Evolutionary conservation across 495 filamentous ascomycete species (phyloP), one percentile per base, ranked within the genome.

Genomic region (Aspergillus bridgeri): DNA sequence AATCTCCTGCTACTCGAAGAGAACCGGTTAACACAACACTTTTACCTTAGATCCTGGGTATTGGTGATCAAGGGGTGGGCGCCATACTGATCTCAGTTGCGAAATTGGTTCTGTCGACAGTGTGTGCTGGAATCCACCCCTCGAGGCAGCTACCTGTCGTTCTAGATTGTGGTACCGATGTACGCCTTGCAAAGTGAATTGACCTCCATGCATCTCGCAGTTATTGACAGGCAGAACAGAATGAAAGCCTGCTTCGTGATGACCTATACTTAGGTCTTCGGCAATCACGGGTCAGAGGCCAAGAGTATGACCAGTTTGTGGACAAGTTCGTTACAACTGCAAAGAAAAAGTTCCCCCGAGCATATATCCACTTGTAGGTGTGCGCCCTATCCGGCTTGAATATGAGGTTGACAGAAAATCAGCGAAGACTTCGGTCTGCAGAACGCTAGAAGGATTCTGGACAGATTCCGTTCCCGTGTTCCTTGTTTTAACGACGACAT

Each of bases 401-500:
- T 8, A 2, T 18, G 45, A 13, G 15, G 15, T 8, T 47, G 7
- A 20, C 45, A 47, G 7, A 47, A 21, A 47, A 47, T 51, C 57
- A 76, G 76, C 57, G 82, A 86, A 67, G 83, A 86, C 60, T 86
- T 86, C 65, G 83, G 83, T 15, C 65, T 84, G 3, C 62, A 59
- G 2, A 86, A 86, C 62, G 83, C 83, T 0, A 69, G 86, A 27
- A 79, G 87, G 19, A 83, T 96, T 5, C 75, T 96, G 7, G 88
- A 96, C 55, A 84, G 81, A 33, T 95, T 90, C 61, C 77, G 84
- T 5, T 75, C 84, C 0, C 58, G 87, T 20, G 84, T 95, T 6
- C 77, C 92, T 0, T 96, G 91, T 68, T 94, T 96, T 78, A 96
- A 96, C 58, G 91, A 96, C 53, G 91, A 96, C 70, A 86, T 96